These are phyloP conservation scores for Suhomyces coccinellae DNA, from an alignment of 1,139 yeast genomes.

Conservation along the genomic window DNA sequence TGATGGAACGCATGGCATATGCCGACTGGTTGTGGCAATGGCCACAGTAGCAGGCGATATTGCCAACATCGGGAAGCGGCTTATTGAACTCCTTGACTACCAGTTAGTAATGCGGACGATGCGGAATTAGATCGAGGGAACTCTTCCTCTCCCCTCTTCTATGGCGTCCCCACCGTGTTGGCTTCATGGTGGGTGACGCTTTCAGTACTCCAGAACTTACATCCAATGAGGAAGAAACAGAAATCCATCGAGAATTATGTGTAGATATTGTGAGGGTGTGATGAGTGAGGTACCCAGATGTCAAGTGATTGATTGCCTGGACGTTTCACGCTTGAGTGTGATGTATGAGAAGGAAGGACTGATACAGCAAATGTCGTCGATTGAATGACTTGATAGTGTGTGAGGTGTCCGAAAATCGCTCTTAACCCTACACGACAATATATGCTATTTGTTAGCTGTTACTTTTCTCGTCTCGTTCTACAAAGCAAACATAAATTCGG, in stretches of 20 bases:
- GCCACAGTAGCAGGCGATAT: constrained; percentile 18
- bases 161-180: no score
- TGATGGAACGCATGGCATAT: constrained; percentile 42
- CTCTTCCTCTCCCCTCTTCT: no score
- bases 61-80: constrained; percentile 19
- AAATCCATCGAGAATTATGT: constrained; percentile 6
- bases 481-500: no score
- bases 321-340: no score
- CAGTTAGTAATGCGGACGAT: constrained; percentile 8
- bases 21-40: constrained; percentile 50
- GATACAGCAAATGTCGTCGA: no score
- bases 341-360: no score
- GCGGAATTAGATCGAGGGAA: not conserved
- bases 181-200: not conserved
- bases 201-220: constrained; percentile 8
- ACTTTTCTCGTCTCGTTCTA: no score
- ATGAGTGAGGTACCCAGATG: not conserved
- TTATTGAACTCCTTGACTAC: constrained; percentile 20
- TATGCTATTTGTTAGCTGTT: no score
- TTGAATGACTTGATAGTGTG: no score
- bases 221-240: constrained; percentile 14
- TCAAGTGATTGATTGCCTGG: no score
- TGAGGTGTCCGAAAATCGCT: no score
- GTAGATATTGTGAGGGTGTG: not conserved
- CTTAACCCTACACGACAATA: no score